Evolutionary conservation across 108 stramenopile genomes (phyloP).

Genomic region (Nitzschia sp.): DNA sequence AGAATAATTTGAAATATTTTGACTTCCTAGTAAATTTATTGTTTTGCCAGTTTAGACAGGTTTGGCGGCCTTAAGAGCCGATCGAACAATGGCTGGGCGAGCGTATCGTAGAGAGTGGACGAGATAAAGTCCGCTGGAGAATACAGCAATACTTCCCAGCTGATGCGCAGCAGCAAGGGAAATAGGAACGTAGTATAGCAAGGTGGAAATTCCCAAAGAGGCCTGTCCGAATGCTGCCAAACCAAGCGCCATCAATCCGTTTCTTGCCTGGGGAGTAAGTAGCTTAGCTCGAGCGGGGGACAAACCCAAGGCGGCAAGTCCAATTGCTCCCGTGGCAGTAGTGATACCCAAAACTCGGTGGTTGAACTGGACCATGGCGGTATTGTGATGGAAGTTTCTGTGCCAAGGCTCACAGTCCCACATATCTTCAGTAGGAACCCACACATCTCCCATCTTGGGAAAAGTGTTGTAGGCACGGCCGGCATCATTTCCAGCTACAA

Average conservation of each 20-base stretch:
- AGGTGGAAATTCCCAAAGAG: conserved; percentile 90
- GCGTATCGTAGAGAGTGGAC: conserved; percentile 83
- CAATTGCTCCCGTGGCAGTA: conserved; percentile 71
- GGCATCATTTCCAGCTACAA: conserved; percentile 98
- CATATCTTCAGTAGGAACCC: conserved; percentile 70
- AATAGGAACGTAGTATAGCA: conserved; percentile 94
- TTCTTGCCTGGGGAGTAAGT: conserved; percentile 71
- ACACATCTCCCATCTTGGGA: conserved; percentile 89
- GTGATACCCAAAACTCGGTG: conserved; percentile 91
- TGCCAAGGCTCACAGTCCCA: conserved; percentile 64
- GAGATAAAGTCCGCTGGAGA: conserved; percentile 82
- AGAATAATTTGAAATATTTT: no score
- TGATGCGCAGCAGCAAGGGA: conserved; percentile 95
- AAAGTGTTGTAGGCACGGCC: conserved; percentile 94
- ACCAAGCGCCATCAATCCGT: conserved; percentile 77
- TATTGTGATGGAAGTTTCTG: conserved; percentile 93
- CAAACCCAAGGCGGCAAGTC: conserved; percentile 64
- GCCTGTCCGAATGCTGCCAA: conserved; percentile 83
- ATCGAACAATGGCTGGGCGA: conserved; percentile 46
- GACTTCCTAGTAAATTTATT: neutral
- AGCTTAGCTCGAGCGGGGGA: conserved; percentile 38
- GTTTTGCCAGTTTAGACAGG: neutral
- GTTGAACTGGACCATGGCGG: conserved; percentile 97
- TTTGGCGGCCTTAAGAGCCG: conserved; percentile 1
- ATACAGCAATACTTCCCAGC: conserved; percentile 89